Percentiles rank a stretch among this genome's conserved stretches.
These are phyloP conservation scores for Schizochytrium sp. DNA, from an alignment of 108 stramenopile genomes.

Conservation along the genomic window DNA sequence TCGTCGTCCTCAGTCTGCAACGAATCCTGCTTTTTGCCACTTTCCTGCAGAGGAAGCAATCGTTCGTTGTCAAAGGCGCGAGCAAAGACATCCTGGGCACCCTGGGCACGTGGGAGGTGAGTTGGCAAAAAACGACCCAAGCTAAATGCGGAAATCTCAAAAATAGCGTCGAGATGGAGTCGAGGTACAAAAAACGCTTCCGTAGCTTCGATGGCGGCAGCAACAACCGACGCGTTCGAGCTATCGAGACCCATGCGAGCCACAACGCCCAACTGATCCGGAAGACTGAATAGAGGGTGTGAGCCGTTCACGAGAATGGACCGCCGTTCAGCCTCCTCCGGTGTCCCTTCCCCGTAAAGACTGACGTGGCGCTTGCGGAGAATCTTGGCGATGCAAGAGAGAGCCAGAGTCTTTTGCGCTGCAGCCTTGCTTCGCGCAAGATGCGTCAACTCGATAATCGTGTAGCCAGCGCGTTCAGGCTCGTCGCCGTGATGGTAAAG, in stretches of 20 bases:
- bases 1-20: neutral
- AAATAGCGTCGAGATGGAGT: neutral
- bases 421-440: constrained; percentile 14
- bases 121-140: neutral
- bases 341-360: neutral
- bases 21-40: neutral
- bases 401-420: neutral
- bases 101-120: neutral
- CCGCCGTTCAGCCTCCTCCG: neutral
- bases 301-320: neutral
- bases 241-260: neutral
- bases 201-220: neutral
- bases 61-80: neutral
- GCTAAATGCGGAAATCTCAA: neutral
- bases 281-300: neutral
- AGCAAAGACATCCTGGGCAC: neutral
- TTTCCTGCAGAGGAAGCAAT: neutral
- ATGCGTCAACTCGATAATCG: neutral
- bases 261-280: neutral
- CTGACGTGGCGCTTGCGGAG: neutral
- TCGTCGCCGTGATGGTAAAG: constrained; percentile 10
- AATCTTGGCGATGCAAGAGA: neutral
- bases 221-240: neutral
- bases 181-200: neutral
- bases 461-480: neutral